These are phyloP conservation scores for Malassezia arunalokei DNA, from an alignment of 1,284 basidiomycete species.

Conservation along the genomic window DNA sequence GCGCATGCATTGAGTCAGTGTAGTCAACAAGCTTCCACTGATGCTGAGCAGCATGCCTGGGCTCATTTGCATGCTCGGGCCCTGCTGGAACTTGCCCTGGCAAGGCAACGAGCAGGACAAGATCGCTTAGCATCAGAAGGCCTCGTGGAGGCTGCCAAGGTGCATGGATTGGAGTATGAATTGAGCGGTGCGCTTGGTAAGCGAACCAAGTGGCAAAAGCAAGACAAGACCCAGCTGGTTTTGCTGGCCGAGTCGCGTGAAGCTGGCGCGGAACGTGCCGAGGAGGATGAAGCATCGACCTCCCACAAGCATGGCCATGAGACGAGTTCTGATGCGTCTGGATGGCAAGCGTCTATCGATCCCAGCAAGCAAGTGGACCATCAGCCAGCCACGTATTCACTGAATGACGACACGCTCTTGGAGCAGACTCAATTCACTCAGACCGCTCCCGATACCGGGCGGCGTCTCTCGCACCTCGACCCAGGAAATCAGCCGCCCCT, in stretches of 20 bases:
- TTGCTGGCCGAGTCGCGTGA: conserved; percentile 69
- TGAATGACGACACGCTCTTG: conserved; percentile 92
- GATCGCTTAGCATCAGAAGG: conserved; percentile 66
- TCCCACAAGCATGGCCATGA: conserved; percentile 20
- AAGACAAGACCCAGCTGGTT: conserved; percentile 75
- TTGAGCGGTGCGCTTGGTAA: conserved; percentile 86
- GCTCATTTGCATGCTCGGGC: conserved; percentile 59
- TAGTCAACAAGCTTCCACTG: conserved; percentile 39
- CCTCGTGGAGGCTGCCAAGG: conserved; percentile 67
- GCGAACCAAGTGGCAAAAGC: conserved; percentile 83
- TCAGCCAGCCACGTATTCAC: conserved; percentile 61
- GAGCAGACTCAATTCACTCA: conserved; percentile 80
- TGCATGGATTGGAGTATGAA: conserved; percentile 72
- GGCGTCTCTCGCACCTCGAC: conserved; percentile 56
- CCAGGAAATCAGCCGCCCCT: conserved; percentile 63
- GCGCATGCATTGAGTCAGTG: conserved; percentile 41
- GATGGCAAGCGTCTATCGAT: conserved; percentile 25
- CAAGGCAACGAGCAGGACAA: conserved; percentile 61
- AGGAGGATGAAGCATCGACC: conserved; percentile 18
- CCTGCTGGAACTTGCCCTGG: conserved; percentile 66
- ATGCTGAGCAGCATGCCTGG: conserved; percentile 35
- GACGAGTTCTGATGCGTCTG: conserved; percentile 1
- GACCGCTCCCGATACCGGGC: conserved; percentile 49
- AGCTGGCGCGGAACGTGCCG: conserved; percentile 24
- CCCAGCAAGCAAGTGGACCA: conserved; percentile 30